phyloP scores from a whole-genome alignment of 148 eudicot genomes.

The Fagopyrum esculentum region DNA sequence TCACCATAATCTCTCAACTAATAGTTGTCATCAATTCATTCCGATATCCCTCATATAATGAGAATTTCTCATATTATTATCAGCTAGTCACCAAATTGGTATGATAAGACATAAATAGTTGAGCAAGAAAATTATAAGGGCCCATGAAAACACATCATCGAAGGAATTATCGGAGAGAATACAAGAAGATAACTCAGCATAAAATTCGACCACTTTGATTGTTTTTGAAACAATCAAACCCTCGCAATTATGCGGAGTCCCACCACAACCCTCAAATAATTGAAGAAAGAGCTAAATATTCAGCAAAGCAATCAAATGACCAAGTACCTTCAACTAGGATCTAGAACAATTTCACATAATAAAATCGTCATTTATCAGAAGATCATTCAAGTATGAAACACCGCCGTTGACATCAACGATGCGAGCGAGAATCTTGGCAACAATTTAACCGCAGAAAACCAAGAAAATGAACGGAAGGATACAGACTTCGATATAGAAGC shows the following conservation, averaged over 20 bases:
- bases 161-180: not conserved
- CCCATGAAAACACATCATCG: not conserved
- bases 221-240: not conserved
- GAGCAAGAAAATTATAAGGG: not conserved
- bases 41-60: not conserved
- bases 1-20: not conserved
- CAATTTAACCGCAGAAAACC: not conserved
- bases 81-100: not conserved
- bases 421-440: not conserved
- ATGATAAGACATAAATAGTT: not conserved
- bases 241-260: not conserved
- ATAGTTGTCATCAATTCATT: too few relatives aligned
- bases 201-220: not conserved
- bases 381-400: not conserved
- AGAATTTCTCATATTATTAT: constrained; percentile 4
- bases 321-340: not conserved
- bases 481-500: not conserved
- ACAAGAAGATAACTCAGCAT: not conserved
- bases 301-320: not conserved
- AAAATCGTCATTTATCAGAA: not conserved
- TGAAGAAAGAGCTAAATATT: not conserved
- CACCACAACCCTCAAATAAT: not conserved
- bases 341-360: not conserved
- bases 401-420: not conserved
- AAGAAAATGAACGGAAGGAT: not conserved